phyloP scores from a whole-genome alignment of 2,329 filamentous ascomycete genomes.

The Colletotrichum musae region DNA sequence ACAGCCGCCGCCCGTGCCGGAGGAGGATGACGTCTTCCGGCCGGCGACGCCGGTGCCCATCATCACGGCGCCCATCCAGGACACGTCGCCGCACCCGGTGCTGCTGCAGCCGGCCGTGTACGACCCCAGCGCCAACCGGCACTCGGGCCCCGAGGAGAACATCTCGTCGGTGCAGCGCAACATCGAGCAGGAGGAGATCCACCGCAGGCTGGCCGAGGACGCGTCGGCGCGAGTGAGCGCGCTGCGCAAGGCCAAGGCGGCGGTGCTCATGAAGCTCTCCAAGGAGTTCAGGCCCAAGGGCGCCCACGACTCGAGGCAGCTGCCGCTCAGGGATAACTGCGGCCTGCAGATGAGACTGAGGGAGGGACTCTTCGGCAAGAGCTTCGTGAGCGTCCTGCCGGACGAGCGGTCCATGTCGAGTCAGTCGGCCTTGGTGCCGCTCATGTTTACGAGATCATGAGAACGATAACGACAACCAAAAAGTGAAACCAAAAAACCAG shows the following conservation, averaged over 20 bases:
- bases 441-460: constrained; percentile 69
- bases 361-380: constrained; percentile 60
- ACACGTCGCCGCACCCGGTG: constrained; percentile 63
- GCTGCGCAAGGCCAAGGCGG: constrained; percentile 71
- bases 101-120: constrained; percentile 72
- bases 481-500: constrained; percentile 4
- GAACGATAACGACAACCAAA: constrained; percentile 8
- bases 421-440: constrained; percentile 68
- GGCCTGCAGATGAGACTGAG: constrained; percentile 55
- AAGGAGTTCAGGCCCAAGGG: constrained; percentile 59
- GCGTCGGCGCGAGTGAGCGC: constrained; percentile 67
- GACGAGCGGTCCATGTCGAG: constrained; percentile 66
- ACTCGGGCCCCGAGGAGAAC: constrained; percentile 54
- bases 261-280: constrained; percentile 71
- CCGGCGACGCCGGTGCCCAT: constrained; percentile 50
- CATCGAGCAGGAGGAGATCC: constrained; percentile 68
- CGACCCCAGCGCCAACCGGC: constrained; percentile 55
- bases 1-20: constrained; percentile 37
- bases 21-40: constrained; percentile 43
- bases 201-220: constrained; percentile 71
- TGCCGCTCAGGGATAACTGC: constrained; percentile 42
- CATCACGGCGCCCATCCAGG: constrained; percentile 67
- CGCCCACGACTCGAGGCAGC: constrained; percentile 32
- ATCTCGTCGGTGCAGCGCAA: constrained; percentile 73
- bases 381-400: constrained; percentile 53